Percentiles rank a stretch among this genome's conserved stretches.
These are phyloP conservation scores for Salix koriyanagi DNA, from an alignment of 345 rosid genomes.

Conservation along the genomic window DNA sequence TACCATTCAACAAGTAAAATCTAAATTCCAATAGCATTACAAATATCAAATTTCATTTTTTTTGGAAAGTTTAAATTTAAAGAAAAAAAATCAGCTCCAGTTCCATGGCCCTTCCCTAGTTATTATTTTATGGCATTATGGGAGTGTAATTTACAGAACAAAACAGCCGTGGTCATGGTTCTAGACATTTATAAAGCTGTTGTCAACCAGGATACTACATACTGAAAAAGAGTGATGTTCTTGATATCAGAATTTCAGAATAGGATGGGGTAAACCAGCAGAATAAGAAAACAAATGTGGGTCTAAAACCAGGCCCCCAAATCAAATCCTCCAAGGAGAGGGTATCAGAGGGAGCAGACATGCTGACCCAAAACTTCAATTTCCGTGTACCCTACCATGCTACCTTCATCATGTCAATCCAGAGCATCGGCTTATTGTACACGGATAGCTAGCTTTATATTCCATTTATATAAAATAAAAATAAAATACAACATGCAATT, in stretches of 20 bases:
- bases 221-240: neutral
- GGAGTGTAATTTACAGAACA: too few species aligned
- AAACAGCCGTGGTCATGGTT: too few species aligned
- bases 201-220: neutral
- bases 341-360: slow-evolving; percentile 44
- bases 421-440: slow-evolving; percentile 53
- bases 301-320: slow-evolving; percentile 33
- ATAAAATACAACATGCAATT: too few species aligned
- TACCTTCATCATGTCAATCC: slow-evolving; percentile 40
- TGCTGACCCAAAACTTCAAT: slow-evolving; percentile 25
- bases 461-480: neutral
- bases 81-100: too few species aligned
- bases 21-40: neutral
- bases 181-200: too few species aligned
- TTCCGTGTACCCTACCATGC: slow-evolving; percentile 54
- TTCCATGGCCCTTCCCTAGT: too few species aligned
- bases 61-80: neutral
- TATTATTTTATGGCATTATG: too few species aligned
- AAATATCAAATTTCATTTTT: too few species aligned
- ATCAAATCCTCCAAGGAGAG: slow-evolving; percentile 10
- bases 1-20: neutral
- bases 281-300: slow-evolving; percentile 14
- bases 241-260: neutral
- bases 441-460: neutral
- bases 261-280: neutral